Base-by-base conservation (phyloP, 2,329 filamentous ascomycete genomes). In the Phialemoniopsis sp. region DNA sequence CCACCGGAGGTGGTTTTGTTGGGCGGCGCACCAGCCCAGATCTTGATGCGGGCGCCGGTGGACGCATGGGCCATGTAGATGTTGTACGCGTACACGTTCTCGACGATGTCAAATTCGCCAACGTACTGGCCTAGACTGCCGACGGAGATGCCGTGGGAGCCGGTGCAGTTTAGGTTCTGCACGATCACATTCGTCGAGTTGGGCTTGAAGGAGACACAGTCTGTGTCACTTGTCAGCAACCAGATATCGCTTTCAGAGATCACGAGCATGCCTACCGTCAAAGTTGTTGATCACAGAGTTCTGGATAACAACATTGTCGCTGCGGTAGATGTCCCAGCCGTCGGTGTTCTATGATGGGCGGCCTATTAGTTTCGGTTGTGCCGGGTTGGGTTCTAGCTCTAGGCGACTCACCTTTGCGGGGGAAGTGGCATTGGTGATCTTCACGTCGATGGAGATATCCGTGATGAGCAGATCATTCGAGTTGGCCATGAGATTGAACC, bases 331-430 rank as follows among this genome's bases (percentile, higher is more conserved):
- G 48, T 79, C 72, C 70, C 70, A 76, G 33, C 73, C 76, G 53
- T 82, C 79, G 2, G 80, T 85, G 54, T 85, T 85, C 66, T 83
- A n/a, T n/a, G n/a, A n/a, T n/a, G n/a, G n/a, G n/a, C n/a, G n/a
- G n/a, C n/a, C n/a, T n/a, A n/a, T n/a, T n/a, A n/a, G n/a, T n/a
- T n/a, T n/a, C n/a, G n/a, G n/a, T n/a, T n/a, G n/a, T n/a, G n/a
- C n/a, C n/a, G n/a, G n/a, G n/a, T n/a, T n/a, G n/a, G n/a, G n/a
- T n/a, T n/a, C n/a, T n/a, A n/a, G n/a, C n/a, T n/a, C n/a, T n/a
- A n/a, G n/a, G n/a, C n/a, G n/a, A n/a, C n/a, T n/a, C n/a, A n/a
- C n/a, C n/a, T n/a, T n/a, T n/a, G n/a, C n/a, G n/a, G n/a, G n/a
- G n/a, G n/a, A n/a, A n/a, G n/a, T n/a, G n/a, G n/a, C n/a, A n/a